These are phyloP conservation scores for Aspergillus hancockii DNA, from an alignment of 495 filamentous ascomycete genomes.

Conservation along the genomic window DNA sequence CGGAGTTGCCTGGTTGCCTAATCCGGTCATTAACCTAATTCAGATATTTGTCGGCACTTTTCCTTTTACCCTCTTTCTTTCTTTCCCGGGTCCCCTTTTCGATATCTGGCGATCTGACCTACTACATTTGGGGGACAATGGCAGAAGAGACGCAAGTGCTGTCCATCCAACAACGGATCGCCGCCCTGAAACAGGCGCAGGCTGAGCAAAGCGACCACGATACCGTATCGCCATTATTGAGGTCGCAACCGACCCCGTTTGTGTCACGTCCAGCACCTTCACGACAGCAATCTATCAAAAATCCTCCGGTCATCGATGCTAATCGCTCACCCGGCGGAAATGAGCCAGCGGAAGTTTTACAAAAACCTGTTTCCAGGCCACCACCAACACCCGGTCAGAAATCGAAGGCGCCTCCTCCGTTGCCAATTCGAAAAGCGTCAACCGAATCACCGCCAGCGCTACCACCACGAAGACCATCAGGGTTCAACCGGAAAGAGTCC, in stretches of 20 bases:
- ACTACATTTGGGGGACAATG: conserved; percentile 6
- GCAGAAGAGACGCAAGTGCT: conserved; percentile 43
- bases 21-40: background rate
- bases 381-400: conserved; percentile 33
- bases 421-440: conserved; percentile 50
- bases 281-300: conserved; percentile 48
- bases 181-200: conserved; percentile 58
- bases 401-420: conserved; percentile 48
- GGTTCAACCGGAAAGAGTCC: conserved; percentile 29
- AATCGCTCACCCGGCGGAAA: conserved; percentile 43
- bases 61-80: background rate
- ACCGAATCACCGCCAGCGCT: conserved; percentile 42
- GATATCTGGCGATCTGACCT: background rate
- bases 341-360: conserved; percentile 34
- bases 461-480: conserved; percentile 41
- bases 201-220: conserved; percentile 43
- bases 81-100: background rate
- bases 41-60: background rate
- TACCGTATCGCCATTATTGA: conserved; percentile 21
- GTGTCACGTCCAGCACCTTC: conserved; percentile 39
- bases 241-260: conserved; percentile 25
- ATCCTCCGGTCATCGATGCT: conserved; percentile 39
- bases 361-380: conserved; percentile 24
- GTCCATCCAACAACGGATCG: conserved; percentile 61
- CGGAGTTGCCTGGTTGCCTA: background rate